phyloP scores from a whole-genome alignment of 2,329 filamentous ascomycete species.

The Furcasterigmium furcatum region DNA sequence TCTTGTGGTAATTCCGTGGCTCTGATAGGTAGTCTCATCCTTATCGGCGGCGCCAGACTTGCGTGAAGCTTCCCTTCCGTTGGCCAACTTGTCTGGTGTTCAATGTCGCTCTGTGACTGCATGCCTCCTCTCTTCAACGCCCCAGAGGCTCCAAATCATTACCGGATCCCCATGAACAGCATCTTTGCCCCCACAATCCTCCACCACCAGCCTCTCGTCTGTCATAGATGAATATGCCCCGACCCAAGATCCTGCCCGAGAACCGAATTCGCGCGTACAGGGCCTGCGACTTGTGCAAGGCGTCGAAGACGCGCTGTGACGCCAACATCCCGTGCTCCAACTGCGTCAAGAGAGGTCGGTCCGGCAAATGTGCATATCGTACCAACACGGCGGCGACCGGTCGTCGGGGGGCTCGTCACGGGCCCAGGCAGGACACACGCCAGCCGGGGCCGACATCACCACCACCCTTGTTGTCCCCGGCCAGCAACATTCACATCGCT shows the following conservation, averaged over 20 bases:
- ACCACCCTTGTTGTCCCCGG: not conserved
- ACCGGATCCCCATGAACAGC: not conserved
- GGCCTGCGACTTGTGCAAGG: slow-evolving; percentile 12
- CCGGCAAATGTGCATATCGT: not conserved
- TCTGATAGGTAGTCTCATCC: too few relatives aligned
- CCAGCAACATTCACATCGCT: not conserved
- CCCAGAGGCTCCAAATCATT: not conserved
- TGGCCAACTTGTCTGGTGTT: too few relatives aligned
- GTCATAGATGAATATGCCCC: not conserved
- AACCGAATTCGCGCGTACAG: not conserved
- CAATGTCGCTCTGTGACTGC: too few relatives aligned
- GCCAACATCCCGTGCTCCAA: slow-evolving; percentile 7
- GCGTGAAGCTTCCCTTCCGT: too few relatives aligned
- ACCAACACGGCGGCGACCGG: not conserved
- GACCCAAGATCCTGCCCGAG: not conserved
- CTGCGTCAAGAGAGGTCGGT: slow-evolving; percentile 7
- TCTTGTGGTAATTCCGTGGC: too few relatives aligned
- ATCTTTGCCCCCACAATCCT: too few relatives aligned
- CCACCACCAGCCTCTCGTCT: too few relatives aligned
- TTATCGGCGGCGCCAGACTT: too few relatives aligned
- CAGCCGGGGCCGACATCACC: not conserved
- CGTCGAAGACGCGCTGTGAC: slow-evolving; percentile 13
- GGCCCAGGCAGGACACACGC: not conserved
- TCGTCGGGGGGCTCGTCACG: not conserved
- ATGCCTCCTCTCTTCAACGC: not conserved